Conservation (phyloP, 306 rosid genomes). For the Abrus precatorius region DNA sequence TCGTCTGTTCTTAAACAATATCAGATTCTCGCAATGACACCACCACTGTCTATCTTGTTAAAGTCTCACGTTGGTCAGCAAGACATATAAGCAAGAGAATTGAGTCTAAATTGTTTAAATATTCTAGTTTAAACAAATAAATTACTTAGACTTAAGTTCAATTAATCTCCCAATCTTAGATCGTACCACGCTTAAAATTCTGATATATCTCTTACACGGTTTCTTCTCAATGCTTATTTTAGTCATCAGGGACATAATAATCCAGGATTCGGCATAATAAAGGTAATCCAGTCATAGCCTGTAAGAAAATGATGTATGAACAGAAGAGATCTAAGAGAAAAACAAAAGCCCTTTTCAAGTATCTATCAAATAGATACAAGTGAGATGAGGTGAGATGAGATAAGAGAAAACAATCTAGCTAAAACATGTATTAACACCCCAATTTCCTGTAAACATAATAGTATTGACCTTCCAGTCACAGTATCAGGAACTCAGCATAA, state of each 20-base stretch:
- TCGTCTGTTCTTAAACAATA: not conserved
- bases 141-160: too few species aligned
- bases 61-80: too few species aligned
- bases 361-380: not conserved
- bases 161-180: too few species aligned
- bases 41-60: not conserved
- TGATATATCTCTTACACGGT: not conserved
- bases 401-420: not conserved
- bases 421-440: slow-evolving; percentile 28
- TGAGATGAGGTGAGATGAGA: not conserved
- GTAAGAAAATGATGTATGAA: slow-evolving; percentile 20
- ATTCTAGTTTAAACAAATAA: too few species aligned
- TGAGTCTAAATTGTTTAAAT: too few species aligned
- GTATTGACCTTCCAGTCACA: not conserved
- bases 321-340: slow-evolving; percentile 11
- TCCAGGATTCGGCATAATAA: not conserved
- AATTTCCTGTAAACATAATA: not conserved
- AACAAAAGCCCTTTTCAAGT: slow-evolving; percentile 14
- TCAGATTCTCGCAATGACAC: not conserved
- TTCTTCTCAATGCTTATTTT: not conserved
- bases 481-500: slow-evolving; percentile 16
- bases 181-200: too few species aligned
- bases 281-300: not conserved
- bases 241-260: not conserved
- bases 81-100: too few species aligned